Evolutionary conservation across 2,329 filamentous ascomycete species (phyloP).

Genomic region (Tolypocladium inflatum): DNA sequence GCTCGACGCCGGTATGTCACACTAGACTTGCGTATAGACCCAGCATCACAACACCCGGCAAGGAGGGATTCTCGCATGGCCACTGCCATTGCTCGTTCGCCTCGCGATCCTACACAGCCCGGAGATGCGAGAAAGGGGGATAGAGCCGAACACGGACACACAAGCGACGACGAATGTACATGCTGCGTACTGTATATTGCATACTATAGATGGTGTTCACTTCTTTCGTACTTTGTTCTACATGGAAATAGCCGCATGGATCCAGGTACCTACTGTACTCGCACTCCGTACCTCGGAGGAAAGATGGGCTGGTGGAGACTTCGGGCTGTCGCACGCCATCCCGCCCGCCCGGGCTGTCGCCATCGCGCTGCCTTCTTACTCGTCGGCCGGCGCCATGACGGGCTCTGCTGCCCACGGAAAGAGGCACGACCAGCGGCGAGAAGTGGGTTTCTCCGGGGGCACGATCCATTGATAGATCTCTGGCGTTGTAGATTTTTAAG

Average conservation of each 20-base stretch:
- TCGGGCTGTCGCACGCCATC: conserved; percentile 11
- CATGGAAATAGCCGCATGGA: not conserved
- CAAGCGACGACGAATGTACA: not conserved
- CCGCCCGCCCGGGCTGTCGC: conserved; percentile 11
- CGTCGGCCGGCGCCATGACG: conserved; percentile 2
- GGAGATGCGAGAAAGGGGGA: not conserved
- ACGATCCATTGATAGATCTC: not conserved
- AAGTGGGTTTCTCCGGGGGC: not conserved
- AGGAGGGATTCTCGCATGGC: not conserved
- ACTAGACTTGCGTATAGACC: not conserved
- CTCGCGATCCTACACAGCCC: not conserved
- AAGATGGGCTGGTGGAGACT: not conserved
- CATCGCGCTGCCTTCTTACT: conserved; percentile 10
- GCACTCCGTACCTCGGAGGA: not conserved
- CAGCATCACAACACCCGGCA: not conserved
- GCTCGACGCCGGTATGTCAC: not conserved
- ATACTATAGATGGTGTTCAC: not conserved
- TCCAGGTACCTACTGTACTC: too few species aligned
- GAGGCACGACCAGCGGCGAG: not conserved
- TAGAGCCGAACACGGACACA: not conserved
- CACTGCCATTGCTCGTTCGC: not conserved
- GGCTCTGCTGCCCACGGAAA: not conserved
- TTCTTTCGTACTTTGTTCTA: not conserved
- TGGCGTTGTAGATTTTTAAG: not conserved
- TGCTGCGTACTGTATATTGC: not conserved